Base-by-base conservation (phyloP, 1,284 basidiomycete species). In the Phellinidium pouzarii region DNA sequence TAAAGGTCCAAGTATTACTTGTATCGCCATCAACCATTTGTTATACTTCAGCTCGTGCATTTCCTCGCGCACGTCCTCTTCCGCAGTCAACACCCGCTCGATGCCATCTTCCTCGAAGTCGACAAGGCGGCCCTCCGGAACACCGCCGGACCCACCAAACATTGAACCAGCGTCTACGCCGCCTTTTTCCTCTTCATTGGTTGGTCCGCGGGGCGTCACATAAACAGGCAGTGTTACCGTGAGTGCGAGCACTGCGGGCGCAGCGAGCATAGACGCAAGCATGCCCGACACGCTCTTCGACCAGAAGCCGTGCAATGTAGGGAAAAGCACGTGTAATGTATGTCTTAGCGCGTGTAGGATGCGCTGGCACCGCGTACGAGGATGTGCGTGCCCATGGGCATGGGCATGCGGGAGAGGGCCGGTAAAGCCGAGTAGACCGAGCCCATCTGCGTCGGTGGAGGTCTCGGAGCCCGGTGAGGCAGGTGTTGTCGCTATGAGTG, bases 171-270 rank as follows among this genome's bases (percentile, higher is more conserved):
- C 65, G 59, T 46, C 64, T 64, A 22, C 60, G 44, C 12, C 62
- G 51, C 63, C 80, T 65, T 83, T 80, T 29, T 70, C 68, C 34
- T 74, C 62, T n/a, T 60, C 60, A 11, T 66, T 65, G 19, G 62
- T 53, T 26, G 62, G 63, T 12, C 74, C 68, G 60, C 84, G 80
- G 3, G 78, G 74, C n/a, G 74, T 82, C 20, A 87, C 79, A 34
- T 94, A 90, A 3, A 98, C 94, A 2, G 94, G 94, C 4, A 97
- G 73, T 0, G 95, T 98, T 14, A 97, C 62, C 0, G 94, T 97
- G 48, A 99, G 73, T 9, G 77, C 72, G 65, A 96, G 71, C 4
- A 98, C 83, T 0, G 94, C 91, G 0, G 95, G 95, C 0, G 84
- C 83, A 5, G 92, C 92, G 52, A 94, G 77, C 12, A 96, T 61